Evolutionary conservation across 139 green algal genomes (phyloP).

Genomic region (Asterochloris sp.): DNA sequence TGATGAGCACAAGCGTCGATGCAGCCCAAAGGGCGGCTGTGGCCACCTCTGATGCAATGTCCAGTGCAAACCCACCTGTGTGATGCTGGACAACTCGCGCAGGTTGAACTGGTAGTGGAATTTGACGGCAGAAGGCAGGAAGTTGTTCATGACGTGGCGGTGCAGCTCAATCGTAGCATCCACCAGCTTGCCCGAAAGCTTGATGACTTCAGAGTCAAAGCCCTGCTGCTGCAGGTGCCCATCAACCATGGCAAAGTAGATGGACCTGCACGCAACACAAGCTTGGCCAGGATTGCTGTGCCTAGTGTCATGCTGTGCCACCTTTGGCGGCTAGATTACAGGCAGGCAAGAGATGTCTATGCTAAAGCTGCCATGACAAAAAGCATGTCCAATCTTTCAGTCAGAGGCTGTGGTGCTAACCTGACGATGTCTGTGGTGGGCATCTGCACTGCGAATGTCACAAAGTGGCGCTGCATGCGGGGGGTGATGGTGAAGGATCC

Average conservation of each 20-base stretch:
- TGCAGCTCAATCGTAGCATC: conserved; percentile 89
- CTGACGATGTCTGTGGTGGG: conserved; percentile 64
- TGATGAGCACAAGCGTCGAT: too few relatives aligned
- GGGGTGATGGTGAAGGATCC: conserved; percentile 89
- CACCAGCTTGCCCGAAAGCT: conserved; percentile 67
- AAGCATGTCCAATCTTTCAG: background rate
- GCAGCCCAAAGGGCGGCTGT: too few relatives aligned
- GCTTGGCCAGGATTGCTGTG: background rate
- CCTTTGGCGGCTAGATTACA: background rate
- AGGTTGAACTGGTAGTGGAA: conserved; percentile 96
- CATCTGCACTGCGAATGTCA: conserved; percentile 82
- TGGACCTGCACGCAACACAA: conserved; percentile 22
- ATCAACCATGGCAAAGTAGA: conserved; percentile 52
- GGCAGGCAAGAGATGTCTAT: background rate
- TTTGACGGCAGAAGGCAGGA: conserved; percentile 83
- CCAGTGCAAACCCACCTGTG: conserved; percentile 17
- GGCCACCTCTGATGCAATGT: too few relatives aligned
- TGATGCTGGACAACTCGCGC: conserved; percentile 80
- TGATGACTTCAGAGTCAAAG: conserved; percentile 66
- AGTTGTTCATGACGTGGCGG: conserved; percentile 76
- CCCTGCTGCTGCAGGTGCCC: conserved; percentile 48
- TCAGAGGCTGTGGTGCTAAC: background rate
- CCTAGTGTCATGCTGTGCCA: background rate
- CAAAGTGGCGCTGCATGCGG: conserved; percentile 92
- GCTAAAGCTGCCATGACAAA: background rate